Evolutionary conservation across 345 rosid species (phyloP).

Genomic region (Populus tremula): DNA sequence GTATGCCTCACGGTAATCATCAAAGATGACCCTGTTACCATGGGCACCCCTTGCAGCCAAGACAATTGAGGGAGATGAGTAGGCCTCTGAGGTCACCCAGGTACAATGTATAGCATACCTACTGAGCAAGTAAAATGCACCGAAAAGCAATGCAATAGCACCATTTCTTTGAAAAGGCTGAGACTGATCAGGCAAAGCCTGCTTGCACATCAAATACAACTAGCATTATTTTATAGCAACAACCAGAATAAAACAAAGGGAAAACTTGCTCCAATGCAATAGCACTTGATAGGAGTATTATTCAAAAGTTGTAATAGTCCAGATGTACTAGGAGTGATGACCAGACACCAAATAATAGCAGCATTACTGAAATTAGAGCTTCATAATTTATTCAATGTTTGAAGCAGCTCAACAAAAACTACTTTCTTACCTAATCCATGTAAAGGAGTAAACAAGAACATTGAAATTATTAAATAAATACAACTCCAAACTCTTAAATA

Average conservation of each 20-base stretch:
- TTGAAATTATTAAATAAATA: neutral
- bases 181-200: slow-evolving; percentile 86
- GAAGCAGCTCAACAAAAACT: neutral
- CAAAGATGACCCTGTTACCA: slow-evolving; percentile 88
- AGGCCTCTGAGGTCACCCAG: slow-evolving; percentile 99
- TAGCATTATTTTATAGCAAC: neutral
- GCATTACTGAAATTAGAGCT: neutral
- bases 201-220: slow-evolving; percentile 24
- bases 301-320: neutral
- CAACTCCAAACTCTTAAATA: neutral
- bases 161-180: slow-evolving; percentile 94
- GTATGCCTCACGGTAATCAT: slow-evolving; percentile 99
- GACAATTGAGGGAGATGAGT: slow-evolving; percentile 97
- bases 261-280: neutral
- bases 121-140: slow-evolving; percentile 87
- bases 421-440: neutral
- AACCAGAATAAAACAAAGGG: neutral
- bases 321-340: neutral
- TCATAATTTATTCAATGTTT: neutral
- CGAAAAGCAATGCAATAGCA: slow-evolving; percentile 76
- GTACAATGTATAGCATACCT: slow-evolving; percentile 89
- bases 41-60: slow-evolving; percentile 99
- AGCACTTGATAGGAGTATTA: neutral
- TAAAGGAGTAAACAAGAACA: neutral
- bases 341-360: neutral